These are phyloP conservation scores for Dactylonectria estremocensis DNA, from an alignment of 2,329 filamentous ascomycete genomes.

Conservation along the genomic window DNA sequence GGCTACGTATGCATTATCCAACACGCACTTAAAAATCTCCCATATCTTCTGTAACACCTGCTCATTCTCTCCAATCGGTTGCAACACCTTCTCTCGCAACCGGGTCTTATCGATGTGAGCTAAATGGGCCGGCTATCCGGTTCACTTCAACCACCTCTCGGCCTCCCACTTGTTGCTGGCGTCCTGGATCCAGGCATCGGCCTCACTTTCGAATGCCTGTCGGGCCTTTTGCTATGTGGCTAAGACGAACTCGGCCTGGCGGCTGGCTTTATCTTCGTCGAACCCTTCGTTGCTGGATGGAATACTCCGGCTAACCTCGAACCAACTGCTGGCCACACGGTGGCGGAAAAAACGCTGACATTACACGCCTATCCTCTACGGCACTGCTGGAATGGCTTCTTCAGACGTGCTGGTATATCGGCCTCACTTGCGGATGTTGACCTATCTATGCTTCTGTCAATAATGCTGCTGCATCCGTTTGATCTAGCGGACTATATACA, in stretches of 20 bases:
- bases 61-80: neutral
- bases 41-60: conserved; percentile 6
- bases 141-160: neutral
- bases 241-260: neutral
- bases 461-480: conserved; percentile 4
- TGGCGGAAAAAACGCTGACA: neutral
- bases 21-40: conserved; percentile 9
- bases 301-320: conserved; percentile 1
- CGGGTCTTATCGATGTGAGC: neutral
- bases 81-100: neutral
- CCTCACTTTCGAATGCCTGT: conserved; percentile 6
- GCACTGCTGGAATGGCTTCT: neutral
- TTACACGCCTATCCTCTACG: neutral
- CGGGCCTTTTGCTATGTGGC: neutral
- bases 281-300: neutral
- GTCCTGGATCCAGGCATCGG: conserved; percentile 2
- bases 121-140: neutral
- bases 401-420: neutral
- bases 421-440: neutral
- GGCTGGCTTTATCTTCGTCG: neutral
- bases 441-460: neutral
- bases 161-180: neutral
- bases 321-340: neutral
- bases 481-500: neutral
- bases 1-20: conserved; percentile 6